Conservation (phyloP, 805 yeast species). For the Kuraishia piskuri region DNA sequence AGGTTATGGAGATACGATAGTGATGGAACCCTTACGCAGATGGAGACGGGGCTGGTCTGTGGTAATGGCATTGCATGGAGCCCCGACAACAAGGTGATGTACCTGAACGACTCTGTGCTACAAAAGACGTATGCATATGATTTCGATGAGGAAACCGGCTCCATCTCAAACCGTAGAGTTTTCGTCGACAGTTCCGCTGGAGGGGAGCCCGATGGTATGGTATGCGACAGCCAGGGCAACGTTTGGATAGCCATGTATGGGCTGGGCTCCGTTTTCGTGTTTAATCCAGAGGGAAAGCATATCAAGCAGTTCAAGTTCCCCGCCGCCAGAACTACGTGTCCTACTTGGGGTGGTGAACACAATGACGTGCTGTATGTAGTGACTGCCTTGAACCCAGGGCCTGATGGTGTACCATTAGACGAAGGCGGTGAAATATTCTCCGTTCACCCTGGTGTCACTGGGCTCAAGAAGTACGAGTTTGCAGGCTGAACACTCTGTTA, state of each 20-base stretch:
- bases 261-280: conserved; percentile 14
- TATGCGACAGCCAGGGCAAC: conserved; percentile 10
- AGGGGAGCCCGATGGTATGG: conserved; percentile 14
- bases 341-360: conserved; percentile 26
- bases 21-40: conserved; percentile 17
- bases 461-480: conserved; percentile 19
- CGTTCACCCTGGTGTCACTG: conserved; percentile 15
- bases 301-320: conserved; percentile 14
- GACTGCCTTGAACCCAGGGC: conserved; percentile 12
- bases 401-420: conserved; percentile 10
- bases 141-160: conserved; percentile 9
- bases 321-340: conserved; percentile 18
- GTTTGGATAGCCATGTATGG: conserved; percentile 13
- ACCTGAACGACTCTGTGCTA: conserved; percentile 10
- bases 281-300: conserved; percentile 18
- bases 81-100: conserved; percentile 10
- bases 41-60: conserved; percentile 22
- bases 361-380: conserved; percentile 18
- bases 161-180: conserved; percentile 7
- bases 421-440: conserved; percentile 24
- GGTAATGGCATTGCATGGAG: conserved; percentile 16
- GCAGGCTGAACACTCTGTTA: conserved; percentile 9
- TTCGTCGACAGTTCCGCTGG: conserved; percentile 8
- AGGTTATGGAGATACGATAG: conserved; percentile 26
- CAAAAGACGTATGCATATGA: conserved; percentile 9